Conservation (phyloP, 2,329 filamentous ascomycete species). For the Nigrograna mackinnonii region DNA sequence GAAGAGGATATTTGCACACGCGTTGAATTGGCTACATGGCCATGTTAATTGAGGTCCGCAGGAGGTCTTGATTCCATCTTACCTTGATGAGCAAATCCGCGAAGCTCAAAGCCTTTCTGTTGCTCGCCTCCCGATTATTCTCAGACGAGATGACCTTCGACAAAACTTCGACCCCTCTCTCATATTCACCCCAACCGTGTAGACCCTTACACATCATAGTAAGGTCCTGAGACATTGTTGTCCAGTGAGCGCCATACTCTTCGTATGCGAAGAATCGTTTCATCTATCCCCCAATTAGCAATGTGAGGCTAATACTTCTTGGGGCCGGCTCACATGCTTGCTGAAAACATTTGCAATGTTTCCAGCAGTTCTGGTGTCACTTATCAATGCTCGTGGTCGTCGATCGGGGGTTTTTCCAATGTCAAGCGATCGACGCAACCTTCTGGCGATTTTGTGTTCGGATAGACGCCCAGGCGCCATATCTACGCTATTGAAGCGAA, state of each 20-base stretch:
- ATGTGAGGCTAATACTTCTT: conserved; percentile 29
- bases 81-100: conserved; percentile 91
- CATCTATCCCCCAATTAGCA: conserved; percentile 58
- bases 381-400: conserved; percentile 42
- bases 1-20: conserved; percentile 85
- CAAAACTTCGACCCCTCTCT: conserved; percentile 82
- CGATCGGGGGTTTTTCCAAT: conserved; percentile 45
- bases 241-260: conserved; percentile 89
- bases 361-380: conserved; percentile 57
- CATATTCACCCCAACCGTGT: conserved; percentile 77
- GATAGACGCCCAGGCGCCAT: conserved; percentile 42
- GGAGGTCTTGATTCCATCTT: no score
- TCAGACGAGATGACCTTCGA: conserved; percentile 74
- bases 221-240: conserved; percentile 79
- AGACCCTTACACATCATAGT: conserved; percentile 69
- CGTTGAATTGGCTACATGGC: conserved; percentile 82
- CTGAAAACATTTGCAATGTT: conserved; percentile 59
- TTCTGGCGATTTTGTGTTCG: conserved; percentile 36
- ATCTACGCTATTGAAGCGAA: conserved; percentile 54
- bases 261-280: conserved; percentile 84
- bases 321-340: conserved; percentile 49
- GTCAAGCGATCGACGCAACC: conserved; percentile 51
- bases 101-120: conserved; percentile 78
- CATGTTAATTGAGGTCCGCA: conserved; percentile 6
- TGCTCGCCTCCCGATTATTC: conserved; percentile 64